Percentiles rank a stretch among this genome's conserved stretches.
These are phyloP conservation scores for Yamadazyma diospyri DNA, from an alignment of 1,139 yeast species.

Conservation along the genomic window DNA sequence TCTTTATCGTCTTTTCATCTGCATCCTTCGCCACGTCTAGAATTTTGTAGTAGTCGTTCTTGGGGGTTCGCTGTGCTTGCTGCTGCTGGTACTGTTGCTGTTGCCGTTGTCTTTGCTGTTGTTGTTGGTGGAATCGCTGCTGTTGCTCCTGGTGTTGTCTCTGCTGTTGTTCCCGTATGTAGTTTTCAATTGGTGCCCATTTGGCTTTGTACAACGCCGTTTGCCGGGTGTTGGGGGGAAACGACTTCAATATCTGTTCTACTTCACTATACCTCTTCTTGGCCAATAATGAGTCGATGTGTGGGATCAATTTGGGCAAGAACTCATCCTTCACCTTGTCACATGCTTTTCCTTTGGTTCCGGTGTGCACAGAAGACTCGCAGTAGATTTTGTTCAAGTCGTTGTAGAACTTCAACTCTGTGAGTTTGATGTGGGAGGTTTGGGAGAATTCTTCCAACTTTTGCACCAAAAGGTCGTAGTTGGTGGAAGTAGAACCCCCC, in stretches of 20 bases:
- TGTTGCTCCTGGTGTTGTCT: slow-evolving; percentile 44
- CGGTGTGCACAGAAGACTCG: slow-evolving; percentile 39
- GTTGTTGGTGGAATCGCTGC: slow-evolving; percentile 29
- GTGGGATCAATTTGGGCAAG: slow-evolving; percentile 44
- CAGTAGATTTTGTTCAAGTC: slow-evolving; percentile 44
- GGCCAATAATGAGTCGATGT: slow-evolving; percentile 40
- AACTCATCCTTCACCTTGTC: slow-evolving; percentile 28
- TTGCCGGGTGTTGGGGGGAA: slow-evolving; percentile 31
- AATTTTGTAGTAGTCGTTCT: slow-evolving; percentile 78
- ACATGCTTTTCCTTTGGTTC: slow-evolving; percentile 34
- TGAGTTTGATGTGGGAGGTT: slow-evolving; percentile 6
- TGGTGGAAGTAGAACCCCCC: slow-evolving; percentile 23
- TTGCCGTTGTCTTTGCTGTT: slow-evolving; percentile 39
- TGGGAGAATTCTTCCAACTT: slow-evolving; percentile 19
- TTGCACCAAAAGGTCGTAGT: slow-evolving; percentile 31
- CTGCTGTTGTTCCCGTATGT: slow-evolving; percentile 27
- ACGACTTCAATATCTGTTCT: slow-evolving; percentile 25
- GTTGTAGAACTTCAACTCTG: slow-evolving; percentile 18
- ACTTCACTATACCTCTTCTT: slow-evolving; percentile 46
- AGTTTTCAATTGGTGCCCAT: slow-evolving; percentile 22
- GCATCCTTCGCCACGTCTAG: slow-evolving; percentile 69
- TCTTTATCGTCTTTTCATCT: slow-evolving; percentile 68
- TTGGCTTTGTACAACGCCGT: slow-evolving; percentile 38
- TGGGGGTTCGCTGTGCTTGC: slow-evolving; percentile 35
- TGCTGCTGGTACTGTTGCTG: slow-evolving; percentile 46